Evolutionary conservation across 2,329 filamentous ascomycete species (phyloP), one percentile per base, ranked within the genome.

Genomic region (Alternaria infectoria): DNA sequence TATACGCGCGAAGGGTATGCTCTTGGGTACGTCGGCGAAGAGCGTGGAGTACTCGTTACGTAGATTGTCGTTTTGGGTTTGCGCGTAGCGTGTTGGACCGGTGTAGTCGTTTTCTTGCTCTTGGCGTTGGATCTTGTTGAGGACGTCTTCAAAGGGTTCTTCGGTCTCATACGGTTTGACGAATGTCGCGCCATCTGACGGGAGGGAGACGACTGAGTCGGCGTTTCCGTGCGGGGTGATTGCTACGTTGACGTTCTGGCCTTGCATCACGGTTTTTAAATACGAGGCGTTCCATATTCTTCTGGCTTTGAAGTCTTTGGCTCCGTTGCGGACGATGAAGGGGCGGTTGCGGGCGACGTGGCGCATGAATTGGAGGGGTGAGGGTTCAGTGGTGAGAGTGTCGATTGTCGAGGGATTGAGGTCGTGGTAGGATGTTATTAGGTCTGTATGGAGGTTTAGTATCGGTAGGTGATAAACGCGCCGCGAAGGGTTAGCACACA

Each of bases 41-140:
- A 96, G 84, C 0, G 83, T 71, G 0, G 81, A 67, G 76, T 94
- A 96, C 78, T 96, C 93, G 62, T 89, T 84, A 3, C 89, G 87
- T 19, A 96, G 85, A 73, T 95, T 96, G 77, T 95, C 91, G 75
- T 96, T 93, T 82, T 96, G 91, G 40, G 91, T 93, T 79, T 94
- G 92, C 1, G 90, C 90, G 79, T 94, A 94, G 71, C 73, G 70
- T 3, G 73, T 75, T 51, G 65, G 66, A 7, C 40, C 50, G 19
- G 5, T 13, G n/a, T 47, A 63, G 2, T 13, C 28, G 21, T 19
- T 1, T 7, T 44, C 12, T 7, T 45, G n/a, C 57, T 90, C 88
- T 75, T 92, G 89, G 2, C 74, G 68, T 50, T 85, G 84, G 40
- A 94, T 83, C 64, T 88, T 87, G 54, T 85, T 76, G 5, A 95